Evolutionary conservation across 1,139 yeast species (phyloP), one percentile per base, ranked within the genome.

Genomic region (Pneumocystis oryctolagi): DNA sequence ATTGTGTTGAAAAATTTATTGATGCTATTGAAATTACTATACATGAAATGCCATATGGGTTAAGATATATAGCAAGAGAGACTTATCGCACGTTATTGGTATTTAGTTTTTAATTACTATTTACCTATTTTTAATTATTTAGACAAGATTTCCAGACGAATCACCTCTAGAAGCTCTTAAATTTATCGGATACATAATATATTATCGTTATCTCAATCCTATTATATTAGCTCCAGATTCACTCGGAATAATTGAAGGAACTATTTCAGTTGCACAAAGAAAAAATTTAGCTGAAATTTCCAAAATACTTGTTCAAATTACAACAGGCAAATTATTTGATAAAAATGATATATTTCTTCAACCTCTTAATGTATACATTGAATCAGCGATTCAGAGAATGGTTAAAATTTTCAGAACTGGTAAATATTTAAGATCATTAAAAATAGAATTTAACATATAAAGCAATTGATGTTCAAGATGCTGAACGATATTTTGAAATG

Each of bases 311-410:
- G 75, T 80, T 40, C 95, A 88, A 72, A 73, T 87, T 40, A 84
- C 86, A 42, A 73, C 83, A 1, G 81, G 88, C 81, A 79, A 80
- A 66, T 82, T 86, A 2, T 89, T 89, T 73, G 77, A 79, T 1
- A 66, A 72, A 1, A 82, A 80, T 60, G 85, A 86, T 68, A 82
- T 85, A 63, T 89, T 82, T 71, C 75, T 87, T 69, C 89, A 86
- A 69, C 95, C 96, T 1, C 77, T 89, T 70, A 87, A 87, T 71
- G 92, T 86, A 61, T 87, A 82, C 69, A 78, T 89, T 60, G 75
- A 75, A 58, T 75, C 80, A 12, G 78, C 83, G 1, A 73, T 76
- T n/a, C 82, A 78, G 4, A 73, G 77, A 9, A 77, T 82, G 63
- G 74, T 78, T 59, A 70, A 73, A 0, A 72, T 83, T 8, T 85